Percentiles rank a stretch among this genome's conserved stretches.
Evolutionary conservation across 108 stramenopile genomes (phyloP).

Genomic region (Pseudonitzschia delicatissima): DNA sequence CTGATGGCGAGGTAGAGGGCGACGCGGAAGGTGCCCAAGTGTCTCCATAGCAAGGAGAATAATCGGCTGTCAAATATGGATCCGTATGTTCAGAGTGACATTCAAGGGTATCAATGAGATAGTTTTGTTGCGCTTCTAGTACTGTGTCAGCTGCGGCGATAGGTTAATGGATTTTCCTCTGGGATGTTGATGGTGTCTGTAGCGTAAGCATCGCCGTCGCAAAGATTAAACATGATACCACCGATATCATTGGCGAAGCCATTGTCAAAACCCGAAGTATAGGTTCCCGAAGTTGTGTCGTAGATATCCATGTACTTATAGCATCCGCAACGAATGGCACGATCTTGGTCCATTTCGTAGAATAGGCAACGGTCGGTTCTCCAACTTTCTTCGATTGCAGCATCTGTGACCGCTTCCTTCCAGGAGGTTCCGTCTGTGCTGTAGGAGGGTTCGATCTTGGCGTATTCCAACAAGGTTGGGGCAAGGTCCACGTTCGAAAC

Average conservation of each 20-base stretch:
- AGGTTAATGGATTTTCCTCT: too few relatives aligned
- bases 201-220: too few relatives aligned
- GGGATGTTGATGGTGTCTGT: too few relatives aligned
- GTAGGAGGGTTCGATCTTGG: conserved; percentile 19
- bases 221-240: neutral
- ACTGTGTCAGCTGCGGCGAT: too few relatives aligned
- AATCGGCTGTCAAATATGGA: too few relatives aligned
- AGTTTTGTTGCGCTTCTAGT: too few relatives aligned
- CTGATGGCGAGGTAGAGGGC: too few relatives aligned
- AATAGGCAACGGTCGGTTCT: conserved; percentile 21
- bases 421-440: conserved; percentile 24
- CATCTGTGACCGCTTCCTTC: neutral
- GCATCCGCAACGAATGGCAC: conserved; percentile 32
- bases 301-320: conserved; percentile 10
- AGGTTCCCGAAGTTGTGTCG: neutral
- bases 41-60: too few relatives aligned
- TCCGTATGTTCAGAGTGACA: too few relatives aligned
- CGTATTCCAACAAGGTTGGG: conserved; percentile 30
- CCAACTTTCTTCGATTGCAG: neutral
- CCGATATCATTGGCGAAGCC: neutral
- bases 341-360: conserved; percentile 23
- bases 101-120: too few relatives aligned
- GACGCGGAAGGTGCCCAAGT: too few relatives aligned
- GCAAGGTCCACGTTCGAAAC: conserved; percentile 30
- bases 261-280: neutral